A percentile compares a stretch with the other conserved stretches of the same genome.
phyloP scores from a whole-genome alignment of 306 rosid genomes.

The Elaeagnus macrophylla region DNA sequence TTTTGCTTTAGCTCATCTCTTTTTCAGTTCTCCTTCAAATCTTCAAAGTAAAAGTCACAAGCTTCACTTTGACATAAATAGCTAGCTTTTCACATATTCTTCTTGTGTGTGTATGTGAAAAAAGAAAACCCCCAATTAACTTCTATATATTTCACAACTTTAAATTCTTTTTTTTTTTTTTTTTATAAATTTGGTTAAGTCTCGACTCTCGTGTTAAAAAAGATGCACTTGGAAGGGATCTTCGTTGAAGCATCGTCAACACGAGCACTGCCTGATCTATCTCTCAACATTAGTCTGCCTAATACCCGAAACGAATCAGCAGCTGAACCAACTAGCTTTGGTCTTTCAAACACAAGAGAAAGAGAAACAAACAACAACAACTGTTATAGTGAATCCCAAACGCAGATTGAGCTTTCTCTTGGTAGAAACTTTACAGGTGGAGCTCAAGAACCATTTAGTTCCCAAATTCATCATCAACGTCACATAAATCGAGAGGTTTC shows the following conservation, averaged over 20 bases:
- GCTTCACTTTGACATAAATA: too few species aligned
- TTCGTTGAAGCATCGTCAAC: conserved; percentile 9
- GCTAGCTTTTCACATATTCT: too few species aligned
- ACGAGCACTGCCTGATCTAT: conserved; percentile 78
- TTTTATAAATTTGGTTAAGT: too few species aligned
- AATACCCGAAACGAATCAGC: conserved; percentile 21
- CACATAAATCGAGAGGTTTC: conserved; percentile 41
- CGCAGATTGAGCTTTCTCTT: conserved; percentile 68
- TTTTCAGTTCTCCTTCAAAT: not conserved
- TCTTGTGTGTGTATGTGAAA: too few species aligned
- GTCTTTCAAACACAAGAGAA: conserved; percentile 10
- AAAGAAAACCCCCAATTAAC: too few species aligned
- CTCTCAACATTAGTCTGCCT: conserved; percentile 71
- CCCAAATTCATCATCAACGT: conserved; percentile 11
- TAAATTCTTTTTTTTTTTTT: too few species aligned
- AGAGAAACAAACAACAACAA: too few species aligned
- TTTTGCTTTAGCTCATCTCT: not conserved
- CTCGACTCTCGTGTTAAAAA: conserved; percentile 7
- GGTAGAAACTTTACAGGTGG: conserved; percentile 33
- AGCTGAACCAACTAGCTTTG: conserved; percentile 31
- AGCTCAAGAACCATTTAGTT: conserved; percentile 13
- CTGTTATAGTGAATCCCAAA: conserved; percentile 23
- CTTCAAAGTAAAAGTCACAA: not conserved
- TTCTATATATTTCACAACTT: too few species aligned
- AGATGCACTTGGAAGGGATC: conserved; percentile 29